A percentile compares a stretch with the other conserved stretches of the same genome.
These are phyloP conservation scores for Aspergillus sp. DNA, from an alignment of 2,329 filamentous ascomycete genomes.

Conservation along the genomic window DNA sequence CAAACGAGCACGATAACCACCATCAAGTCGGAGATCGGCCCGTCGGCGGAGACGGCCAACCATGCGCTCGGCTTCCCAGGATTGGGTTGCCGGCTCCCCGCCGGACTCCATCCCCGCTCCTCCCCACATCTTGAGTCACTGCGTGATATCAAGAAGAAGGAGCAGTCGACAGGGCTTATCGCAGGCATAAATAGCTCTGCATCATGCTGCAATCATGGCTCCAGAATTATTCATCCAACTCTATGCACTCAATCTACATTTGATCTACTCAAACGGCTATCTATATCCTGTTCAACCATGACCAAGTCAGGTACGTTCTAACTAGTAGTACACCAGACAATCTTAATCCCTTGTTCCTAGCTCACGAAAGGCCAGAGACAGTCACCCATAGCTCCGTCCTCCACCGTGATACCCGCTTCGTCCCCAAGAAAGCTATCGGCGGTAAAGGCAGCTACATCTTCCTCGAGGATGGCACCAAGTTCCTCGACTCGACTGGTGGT, in stretches of 20 bases:
- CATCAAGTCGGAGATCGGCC: background rate
- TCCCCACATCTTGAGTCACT: slow-evolving; percentile 9
- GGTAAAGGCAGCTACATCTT: slow-evolving; percentile 56
- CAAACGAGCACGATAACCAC: background rate
- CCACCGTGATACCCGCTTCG: slow-evolving; percentile 53
- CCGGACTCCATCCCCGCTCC: slow-evolving; percentile 5
- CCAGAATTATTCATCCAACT: background rate
- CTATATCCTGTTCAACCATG: background rate
- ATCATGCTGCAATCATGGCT: background rate
- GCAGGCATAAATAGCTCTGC: background rate
- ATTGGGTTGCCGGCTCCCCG: slow-evolving; percentile 34
- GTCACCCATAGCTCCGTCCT: slow-evolving; percentile 44
- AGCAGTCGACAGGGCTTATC: background rate
- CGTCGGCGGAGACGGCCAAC: slow-evolving; percentile 28
- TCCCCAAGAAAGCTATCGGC: slow-evolving; percentile 51
- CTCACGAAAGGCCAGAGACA: background rate
- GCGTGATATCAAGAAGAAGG: background rate
- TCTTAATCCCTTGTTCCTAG: background rate
- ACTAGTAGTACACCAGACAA: background rate
- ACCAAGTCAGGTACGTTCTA: slow-evolving; percentile 9
- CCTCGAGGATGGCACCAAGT: slow-evolving; percentile 57
- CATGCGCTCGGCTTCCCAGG: slow-evolving; percentile 27
- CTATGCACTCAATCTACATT: background rate
- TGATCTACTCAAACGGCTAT: background rate
- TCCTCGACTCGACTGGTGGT: slow-evolving; percentile 74